Percentiles rank a stretch among this genome's conserved stretches.
Conservation (phyloP, 306 rosid species). For the Abrus pulchellus region DNA sequence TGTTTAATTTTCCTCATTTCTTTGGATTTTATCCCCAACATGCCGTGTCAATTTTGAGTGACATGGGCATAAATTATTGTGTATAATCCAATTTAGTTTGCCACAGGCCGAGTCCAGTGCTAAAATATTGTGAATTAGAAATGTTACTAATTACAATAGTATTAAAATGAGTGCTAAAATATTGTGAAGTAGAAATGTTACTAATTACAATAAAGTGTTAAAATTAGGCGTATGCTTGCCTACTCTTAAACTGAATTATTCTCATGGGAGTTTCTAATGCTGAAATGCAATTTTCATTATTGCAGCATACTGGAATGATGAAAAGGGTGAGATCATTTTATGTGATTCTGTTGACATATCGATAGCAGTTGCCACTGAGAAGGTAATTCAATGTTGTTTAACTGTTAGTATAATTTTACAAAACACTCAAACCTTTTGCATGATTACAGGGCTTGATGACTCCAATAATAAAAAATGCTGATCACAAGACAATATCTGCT, state of each 20-base stretch:
- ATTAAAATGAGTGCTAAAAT: background rate
- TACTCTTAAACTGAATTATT: constrained; percentile 29
- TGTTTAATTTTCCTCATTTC: background rate
- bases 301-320: constrained; percentile 88
- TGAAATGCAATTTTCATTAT: constrained; percentile 43
- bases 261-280: constrained; percentile 42
- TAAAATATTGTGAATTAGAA: background rate
- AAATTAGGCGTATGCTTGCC: background rate
- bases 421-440: constrained; percentile 42
- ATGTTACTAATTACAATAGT: background rate
- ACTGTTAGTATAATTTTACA: constrained; percentile 37
- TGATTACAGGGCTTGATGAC: constrained; percentile 92
- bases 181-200: background rate
- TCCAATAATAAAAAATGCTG: constrained; percentile 92
- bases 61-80: background rate
- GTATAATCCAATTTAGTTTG: background rate
- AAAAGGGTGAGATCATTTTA: constrained; percentile 73
- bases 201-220: background rate
- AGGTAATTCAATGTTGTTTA: constrained; percentile 65
- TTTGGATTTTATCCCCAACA: background rate
- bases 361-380: constrained; percentile 97
- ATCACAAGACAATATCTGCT: constrained; percentile 87
- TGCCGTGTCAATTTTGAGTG: background rate
- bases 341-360: constrained; percentile 85
- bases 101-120: background rate